These are phyloP conservation scores for Aspergillus fischeri DNA, from an alignment of 2,329 filamentous ascomycete species.

Conservation along the genomic window DNA sequence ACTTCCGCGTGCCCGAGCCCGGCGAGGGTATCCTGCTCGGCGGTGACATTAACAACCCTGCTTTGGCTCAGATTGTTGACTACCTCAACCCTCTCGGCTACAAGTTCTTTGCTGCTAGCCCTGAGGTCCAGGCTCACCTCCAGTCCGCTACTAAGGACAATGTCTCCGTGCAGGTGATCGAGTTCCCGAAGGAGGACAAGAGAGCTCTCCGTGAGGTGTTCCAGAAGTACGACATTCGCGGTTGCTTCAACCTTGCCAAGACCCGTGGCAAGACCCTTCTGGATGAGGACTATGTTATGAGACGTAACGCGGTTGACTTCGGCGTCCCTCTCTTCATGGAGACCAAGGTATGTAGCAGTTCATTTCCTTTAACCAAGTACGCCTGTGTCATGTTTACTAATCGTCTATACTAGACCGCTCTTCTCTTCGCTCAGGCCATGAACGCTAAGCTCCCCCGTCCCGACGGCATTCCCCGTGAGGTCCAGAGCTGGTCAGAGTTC, in stretches of 20 bases:
- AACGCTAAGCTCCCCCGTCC: constrained; percentile 86
- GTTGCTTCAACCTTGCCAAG: constrained; percentile 91
- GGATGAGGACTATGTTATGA: constrained; percentile 98
- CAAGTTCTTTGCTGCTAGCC: constrained; percentile 84
- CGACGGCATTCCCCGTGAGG: constrained; percentile 86
- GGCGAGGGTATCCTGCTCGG: constrained; percentile 95
- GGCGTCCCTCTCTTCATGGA: constrained; percentile 98
- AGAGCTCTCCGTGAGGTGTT: constrained; percentile 90
- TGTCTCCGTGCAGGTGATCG: constrained; percentile 79
- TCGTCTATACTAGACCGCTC: constrained; percentile 65
- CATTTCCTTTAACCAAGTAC: background rate
- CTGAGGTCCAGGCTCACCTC: constrained; percentile 76
- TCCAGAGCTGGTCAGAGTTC: constrained; percentile 93
- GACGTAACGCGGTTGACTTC: constrained; percentile 96
- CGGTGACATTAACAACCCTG: constrained; percentile 69
- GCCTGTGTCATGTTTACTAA: constrained; percentile 21
- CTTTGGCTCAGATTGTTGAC: constrained; percentile 75
- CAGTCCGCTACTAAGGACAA: constrained; percentile 66
- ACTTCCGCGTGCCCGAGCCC: constrained; percentile 93
- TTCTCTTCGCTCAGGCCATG: constrained; percentile 96
- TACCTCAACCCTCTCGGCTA: constrained; percentile 86
- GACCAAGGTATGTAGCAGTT: constrained; percentile 67
- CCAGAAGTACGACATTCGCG: constrained; percentile 92
- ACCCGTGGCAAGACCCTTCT: constrained; percentile 75
- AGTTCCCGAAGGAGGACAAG: constrained; percentile 97